phyloP scores from a whole-genome alignment of 176 grass and related monocot species.

The Bolboschoenus planiculmis region DNA sequence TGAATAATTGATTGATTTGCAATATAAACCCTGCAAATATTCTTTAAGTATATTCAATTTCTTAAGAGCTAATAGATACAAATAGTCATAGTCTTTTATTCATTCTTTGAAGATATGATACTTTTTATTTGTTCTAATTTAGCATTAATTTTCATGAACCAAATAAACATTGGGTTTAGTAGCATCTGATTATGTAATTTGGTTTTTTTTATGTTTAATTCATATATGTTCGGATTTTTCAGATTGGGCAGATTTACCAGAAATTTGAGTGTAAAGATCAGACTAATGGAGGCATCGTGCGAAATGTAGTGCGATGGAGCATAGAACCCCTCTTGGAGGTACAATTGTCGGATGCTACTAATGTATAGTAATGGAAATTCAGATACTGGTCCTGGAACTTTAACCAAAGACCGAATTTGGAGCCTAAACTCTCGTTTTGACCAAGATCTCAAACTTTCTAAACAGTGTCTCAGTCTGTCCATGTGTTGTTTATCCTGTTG shows the following conservation, averaged over 20 bases:
- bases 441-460: background rate
- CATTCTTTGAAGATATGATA: background rate
- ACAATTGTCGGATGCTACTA: background rate
- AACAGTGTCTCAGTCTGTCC: background rate
- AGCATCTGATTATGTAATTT: background rate
- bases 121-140: background rate
- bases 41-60: background rate
- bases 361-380: background rate
- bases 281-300: constrained; percentile 52
- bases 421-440: background rate
- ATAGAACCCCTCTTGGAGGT: constrained; percentile 78
- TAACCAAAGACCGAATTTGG: background rate
- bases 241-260: constrained; percentile 94
- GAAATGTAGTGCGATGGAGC: constrained; percentile 94
- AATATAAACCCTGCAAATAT: background rate
- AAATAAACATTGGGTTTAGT: background rate
- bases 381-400: background rate
- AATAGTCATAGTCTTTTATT: background rate
- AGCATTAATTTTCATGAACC: background rate
- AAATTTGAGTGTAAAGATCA: constrained; percentile 86
- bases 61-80: background rate
- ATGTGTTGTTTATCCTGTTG: too few relatives aligned
- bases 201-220: background rate
- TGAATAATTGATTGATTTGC: background rate
- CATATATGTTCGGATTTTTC: constrained; percentile 16